Evolutionary conservation across 768 basidiomycete genomes (phyloP).

Genomic region (Terana coerulea): DNA sequence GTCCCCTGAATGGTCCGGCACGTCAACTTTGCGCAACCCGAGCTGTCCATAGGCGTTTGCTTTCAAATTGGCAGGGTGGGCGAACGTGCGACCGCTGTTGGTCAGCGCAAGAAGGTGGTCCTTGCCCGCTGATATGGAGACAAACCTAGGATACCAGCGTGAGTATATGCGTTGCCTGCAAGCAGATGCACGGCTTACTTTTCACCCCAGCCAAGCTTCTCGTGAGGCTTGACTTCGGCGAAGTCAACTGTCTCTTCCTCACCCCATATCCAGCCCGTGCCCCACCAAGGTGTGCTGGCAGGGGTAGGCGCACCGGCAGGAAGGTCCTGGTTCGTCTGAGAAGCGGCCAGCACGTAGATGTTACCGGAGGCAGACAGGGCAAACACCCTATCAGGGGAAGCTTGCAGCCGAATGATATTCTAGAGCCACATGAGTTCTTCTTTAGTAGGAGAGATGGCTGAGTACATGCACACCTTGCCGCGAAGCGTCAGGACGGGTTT

Average conservation of each 20-base stretch:
- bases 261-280: conserved; percentile 55
- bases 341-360: conserved; percentile 65
- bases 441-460: conserved; percentile 8
- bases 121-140: conserved; percentile 67
- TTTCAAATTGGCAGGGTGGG: conserved; percentile 66
- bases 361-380: conserved; percentile 76
- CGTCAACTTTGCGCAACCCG: conserved; percentile 64
- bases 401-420: conserved; percentile 66
- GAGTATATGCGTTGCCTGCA: background rate
- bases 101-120: conserved; percentile 73
- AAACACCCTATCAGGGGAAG: conserved; percentile 60
- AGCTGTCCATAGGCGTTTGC: conserved; percentile 86
- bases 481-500: conserved; percentile 52
- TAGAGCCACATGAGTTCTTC: conserved; percentile 24
- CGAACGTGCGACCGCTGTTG: conserved; percentile 71
- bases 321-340: conserved; percentile 43
- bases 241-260: conserved; percentile 51
- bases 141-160: conserved; percentile 44
- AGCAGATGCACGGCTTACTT: conserved; percentile 36
- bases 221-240: conserved; percentile 56
- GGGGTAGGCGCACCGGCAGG: conserved; percentile 36
- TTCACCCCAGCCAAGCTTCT: conserved; percentile 60
- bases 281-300: conserved; percentile 56
- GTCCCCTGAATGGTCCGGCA: conserved; percentile 30
- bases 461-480: conserved; percentile 49